Percentiles rank a stretch among this genome's conserved stretches.
Conservation (phyloP, 192 early-diverging fungal species). For the Kickxella alabastrina region DNA sequence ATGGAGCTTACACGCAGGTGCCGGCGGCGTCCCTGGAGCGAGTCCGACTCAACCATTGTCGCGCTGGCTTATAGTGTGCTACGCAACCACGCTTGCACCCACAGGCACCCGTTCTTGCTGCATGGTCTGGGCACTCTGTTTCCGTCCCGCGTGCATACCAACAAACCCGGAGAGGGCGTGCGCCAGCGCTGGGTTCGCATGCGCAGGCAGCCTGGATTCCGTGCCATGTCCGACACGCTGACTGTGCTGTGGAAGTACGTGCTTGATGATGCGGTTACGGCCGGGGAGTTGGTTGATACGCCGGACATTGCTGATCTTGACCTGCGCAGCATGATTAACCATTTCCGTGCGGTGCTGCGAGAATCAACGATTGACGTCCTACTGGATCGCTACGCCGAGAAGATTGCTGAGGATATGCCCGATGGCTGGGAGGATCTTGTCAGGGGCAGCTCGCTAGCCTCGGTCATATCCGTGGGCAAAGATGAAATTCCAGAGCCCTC, state of each 20-base stretch:
- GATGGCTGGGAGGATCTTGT: neutral
- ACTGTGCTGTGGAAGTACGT: slow-evolving; percentile 20
- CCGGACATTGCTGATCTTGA: slow-evolving; percentile 20
- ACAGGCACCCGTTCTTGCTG: slow-evolving; percentile 17
- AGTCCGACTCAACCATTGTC: slow-evolving; percentile 10
- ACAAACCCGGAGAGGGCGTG: slow-evolving; percentile 8
- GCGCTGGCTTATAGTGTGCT: slow-evolving; percentile 15
- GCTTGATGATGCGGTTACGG: slow-evolving; percentile 24
- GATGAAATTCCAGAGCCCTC: neutral
- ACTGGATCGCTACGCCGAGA: slow-evolving; percentile 12
- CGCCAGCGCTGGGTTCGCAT: slow-evolving; percentile 15
- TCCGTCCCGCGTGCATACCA: slow-evolving; percentile 6
- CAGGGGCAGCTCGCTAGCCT: neutral
- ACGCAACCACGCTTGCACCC: slow-evolving; percentile 16
- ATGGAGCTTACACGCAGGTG: neutral
- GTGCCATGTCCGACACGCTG: neutral
- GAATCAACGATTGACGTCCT: slow-evolving; percentile 8
- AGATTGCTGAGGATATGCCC: slow-evolving; percentile 4
- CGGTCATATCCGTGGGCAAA: neutral
- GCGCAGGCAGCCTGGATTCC: neutral
- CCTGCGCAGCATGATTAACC: slow-evolving; percentile 1
- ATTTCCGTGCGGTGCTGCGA: slow-evolving; percentile 15
- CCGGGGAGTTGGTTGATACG: slow-evolving; percentile 12
- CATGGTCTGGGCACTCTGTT: slow-evolving; percentile 6
- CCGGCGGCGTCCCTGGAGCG: slow-evolving; percentile 11